A percentile compares a stretch with the other conserved stretches of the same genome.
Conservation (phyloP, 768 basidiomycete genomes). For the Kwoniella europaea region DNA sequence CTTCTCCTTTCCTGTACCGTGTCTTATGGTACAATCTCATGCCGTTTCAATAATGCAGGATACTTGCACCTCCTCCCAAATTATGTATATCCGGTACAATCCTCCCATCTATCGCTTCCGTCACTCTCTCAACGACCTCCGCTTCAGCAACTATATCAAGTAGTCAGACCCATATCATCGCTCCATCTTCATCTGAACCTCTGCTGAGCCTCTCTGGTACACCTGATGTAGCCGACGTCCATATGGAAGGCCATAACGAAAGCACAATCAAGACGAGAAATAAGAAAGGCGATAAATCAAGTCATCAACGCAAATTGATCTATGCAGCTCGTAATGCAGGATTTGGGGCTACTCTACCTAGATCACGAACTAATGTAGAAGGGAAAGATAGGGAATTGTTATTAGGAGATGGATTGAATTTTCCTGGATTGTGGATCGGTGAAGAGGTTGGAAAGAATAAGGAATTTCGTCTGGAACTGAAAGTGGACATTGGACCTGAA, state of each 20-base stretch:
- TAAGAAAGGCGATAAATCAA: constrained; percentile 3
- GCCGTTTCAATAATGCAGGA: constrained; percentile 53
- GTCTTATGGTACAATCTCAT: not conserved
- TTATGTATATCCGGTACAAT: constrained; percentile 85
- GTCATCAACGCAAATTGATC: constrained; percentile 8
- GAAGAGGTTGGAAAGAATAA: constrained; percentile 46
- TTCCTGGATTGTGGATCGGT: constrained; percentile 46
- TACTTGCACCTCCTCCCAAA: constrained; percentile 89
- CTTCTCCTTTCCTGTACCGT: not conserved
- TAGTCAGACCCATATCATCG: constrained; percentile 59
- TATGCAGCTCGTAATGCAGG: constrained; percentile 34
- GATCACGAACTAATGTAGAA: constrained; percentile 21
- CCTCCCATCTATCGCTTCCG: constrained; percentile 24
- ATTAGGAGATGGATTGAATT: constrained; percentile 50
- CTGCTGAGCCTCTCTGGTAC: not conserved
- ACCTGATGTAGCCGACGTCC: not conserved
- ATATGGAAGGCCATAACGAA: no score
- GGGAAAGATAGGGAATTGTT: constrained; percentile 31
- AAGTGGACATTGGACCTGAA: not conserved
- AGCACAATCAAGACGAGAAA: not conserved
- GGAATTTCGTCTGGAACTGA: constrained; percentile 44
- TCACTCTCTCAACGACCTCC: constrained; percentile 63
- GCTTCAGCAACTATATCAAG: constrained; percentile 57
- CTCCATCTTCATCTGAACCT: not conserved
- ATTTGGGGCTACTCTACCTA: constrained; percentile 35